A percentile compares a stretch with the other conserved stretches of the same genome.
Evolutionary conservation across 331 rosid species (phyloP).

Genomic region (Dryas integrifolia): DNA sequence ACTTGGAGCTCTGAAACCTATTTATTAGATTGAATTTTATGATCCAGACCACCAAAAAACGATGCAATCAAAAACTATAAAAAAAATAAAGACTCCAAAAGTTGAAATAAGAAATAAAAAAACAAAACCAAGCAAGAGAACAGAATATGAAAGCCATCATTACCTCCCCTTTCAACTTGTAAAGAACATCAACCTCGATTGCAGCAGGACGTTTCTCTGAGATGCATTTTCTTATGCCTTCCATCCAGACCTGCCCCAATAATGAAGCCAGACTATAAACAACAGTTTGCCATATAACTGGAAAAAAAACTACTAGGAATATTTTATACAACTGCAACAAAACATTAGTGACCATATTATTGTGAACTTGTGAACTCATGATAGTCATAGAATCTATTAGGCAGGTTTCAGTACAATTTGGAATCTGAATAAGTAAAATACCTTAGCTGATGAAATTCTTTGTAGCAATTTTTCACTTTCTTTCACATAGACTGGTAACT

Average conservation of each 20-base stretch:
- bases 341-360: background rate
- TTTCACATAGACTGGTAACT: slow-evolving; percentile 56
- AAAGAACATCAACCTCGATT: slow-evolving; percentile 54
- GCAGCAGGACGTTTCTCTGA: slow-evolving; percentile 45
- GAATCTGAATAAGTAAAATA: slow-evolving; percentile 22
- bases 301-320: background rate
- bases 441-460: slow-evolving; percentile 59
- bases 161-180: slow-evolving; percentile 74
- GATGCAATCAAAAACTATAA: background rate
- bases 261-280: slow-evolving; percentile 33
- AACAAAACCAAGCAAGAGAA: slow-evolving; percentile 12
- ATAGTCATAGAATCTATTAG: background rate
- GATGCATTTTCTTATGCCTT: slow-evolving; percentile 53
- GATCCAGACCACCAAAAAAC: background rate
- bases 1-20: slow-evolving; percentile 68
- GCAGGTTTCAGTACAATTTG: background rate
- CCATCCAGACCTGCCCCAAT: slow-evolving; percentile 61
- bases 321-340: background rate
- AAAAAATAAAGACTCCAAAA: background rate
- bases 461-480: slow-evolving; percentile 54
- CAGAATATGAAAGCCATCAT: slow-evolving; percentile 19
- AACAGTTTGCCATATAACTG: slow-evolving; percentile 1
- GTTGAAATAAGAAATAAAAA: slow-evolving; percentile 19
- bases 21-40: slow-evolving; percentile 11
- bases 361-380: slow-evolving; percentile 1